A percentile compares a stretch with the other conserved stretches of the same genome.
phyloP scores from a whole-genome alignment of 2,329 filamentous ascomycete species.

The Ambrosiella beaveri region DNA sequence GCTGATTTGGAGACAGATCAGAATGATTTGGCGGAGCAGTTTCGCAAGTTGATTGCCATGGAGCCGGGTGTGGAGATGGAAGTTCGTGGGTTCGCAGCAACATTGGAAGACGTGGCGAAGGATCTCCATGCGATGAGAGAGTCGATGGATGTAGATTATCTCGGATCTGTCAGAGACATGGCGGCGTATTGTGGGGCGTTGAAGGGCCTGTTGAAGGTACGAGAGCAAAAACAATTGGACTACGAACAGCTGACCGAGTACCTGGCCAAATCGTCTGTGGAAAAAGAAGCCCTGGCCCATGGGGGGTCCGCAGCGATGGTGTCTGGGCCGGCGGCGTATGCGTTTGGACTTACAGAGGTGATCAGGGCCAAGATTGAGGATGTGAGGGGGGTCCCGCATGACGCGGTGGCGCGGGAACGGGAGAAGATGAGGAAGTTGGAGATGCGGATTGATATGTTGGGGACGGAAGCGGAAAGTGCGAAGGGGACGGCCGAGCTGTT shows the following conservation, averaged over 20 bases:
- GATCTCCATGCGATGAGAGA: conserved; percentile 72
- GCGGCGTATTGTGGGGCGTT: conserved; percentile 80
- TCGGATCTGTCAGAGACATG: conserved; percentile 87
- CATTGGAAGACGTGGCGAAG: conserved; percentile 65
- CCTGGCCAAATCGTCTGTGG: conserved; percentile 72
- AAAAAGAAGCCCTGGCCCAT: conserved; percentile 61
- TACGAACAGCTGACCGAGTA: conserved; percentile 94
- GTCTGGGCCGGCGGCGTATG: conserved; percentile 22
- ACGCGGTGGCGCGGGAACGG: conserved; percentile 52
- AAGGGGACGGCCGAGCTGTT: conserved; percentile 82
- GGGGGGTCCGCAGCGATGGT: conserved; percentile 28
- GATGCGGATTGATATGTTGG: conserved; percentile 80
- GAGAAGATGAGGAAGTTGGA: conserved; percentile 83
- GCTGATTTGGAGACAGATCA: conserved; percentile 77
- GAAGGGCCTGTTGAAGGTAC: conserved; percentile 74
- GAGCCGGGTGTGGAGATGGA: conserved; percentile 74
- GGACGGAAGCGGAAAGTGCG: conserved; percentile 71
- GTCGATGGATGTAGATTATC: conserved; percentile 86
- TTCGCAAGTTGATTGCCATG: conserved; percentile 77
- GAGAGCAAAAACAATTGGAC: conserved; percentile 95
- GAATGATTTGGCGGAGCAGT: conserved; percentile 78
- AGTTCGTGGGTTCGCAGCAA: conserved; percentile 71
- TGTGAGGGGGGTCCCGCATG: conserved; percentile 89
- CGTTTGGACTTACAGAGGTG: conserved; percentile 54
- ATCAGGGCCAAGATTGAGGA: conserved; percentile 91